These are phyloP conservation scores for Pleomassaria siparia DNA, from an alignment of 2,329 filamentous ascomycete genomes.

Conservation along the genomic window DNA sequence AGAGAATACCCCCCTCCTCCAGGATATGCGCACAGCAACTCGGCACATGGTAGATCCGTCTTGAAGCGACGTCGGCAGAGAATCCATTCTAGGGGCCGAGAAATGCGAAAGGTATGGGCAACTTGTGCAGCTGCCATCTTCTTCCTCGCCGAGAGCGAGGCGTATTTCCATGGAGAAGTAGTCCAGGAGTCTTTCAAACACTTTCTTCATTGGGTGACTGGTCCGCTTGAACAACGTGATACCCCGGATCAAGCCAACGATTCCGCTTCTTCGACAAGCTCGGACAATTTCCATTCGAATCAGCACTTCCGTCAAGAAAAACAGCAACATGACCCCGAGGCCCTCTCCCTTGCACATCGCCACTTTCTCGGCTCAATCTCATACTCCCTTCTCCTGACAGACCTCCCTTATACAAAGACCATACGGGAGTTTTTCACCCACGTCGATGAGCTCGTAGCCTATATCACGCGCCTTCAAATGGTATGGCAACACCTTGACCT, in stretches of 20 bases:
- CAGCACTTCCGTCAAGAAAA: not conserved
- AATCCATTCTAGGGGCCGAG: conserved; percentile 62
- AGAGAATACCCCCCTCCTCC: conserved; percentile 75
- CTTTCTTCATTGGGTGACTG: conserved; percentile 73
- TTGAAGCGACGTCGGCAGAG: conserved; percentile 65
- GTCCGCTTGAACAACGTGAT: conserved; percentile 10
- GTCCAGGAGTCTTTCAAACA: conserved; percentile 78
- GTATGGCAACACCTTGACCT: conserved; percentile 80
- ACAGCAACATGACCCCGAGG: conserved; percentile 75
- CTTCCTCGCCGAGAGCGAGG: conserved; percentile 82
- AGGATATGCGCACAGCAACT: conserved; percentile 63
- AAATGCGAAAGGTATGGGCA: conserved; percentile 85
- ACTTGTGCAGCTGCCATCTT: conserved; percentile 85
- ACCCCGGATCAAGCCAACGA: not conserved
- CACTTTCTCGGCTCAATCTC: conserved; percentile 71
- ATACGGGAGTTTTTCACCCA: conserved; percentile 69
- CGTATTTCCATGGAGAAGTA: conserved; percentile 88
- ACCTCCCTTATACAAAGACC: conserved; percentile 62
- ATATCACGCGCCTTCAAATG: conserved; percentile 72
- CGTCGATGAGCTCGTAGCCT: conserved; percentile 79
- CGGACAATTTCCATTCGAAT: conserved; percentile 1
- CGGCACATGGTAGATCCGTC: conserved; percentile 60
- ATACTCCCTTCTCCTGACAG: conserved; percentile 67
- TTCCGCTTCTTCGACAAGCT: conserved; percentile 4
- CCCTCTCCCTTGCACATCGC: conserved; percentile 76